phyloP scores from a whole-genome alignment of 2,329 filamentous ascomycete genomes.

The Cadophora luteo-olivacea region DNA sequence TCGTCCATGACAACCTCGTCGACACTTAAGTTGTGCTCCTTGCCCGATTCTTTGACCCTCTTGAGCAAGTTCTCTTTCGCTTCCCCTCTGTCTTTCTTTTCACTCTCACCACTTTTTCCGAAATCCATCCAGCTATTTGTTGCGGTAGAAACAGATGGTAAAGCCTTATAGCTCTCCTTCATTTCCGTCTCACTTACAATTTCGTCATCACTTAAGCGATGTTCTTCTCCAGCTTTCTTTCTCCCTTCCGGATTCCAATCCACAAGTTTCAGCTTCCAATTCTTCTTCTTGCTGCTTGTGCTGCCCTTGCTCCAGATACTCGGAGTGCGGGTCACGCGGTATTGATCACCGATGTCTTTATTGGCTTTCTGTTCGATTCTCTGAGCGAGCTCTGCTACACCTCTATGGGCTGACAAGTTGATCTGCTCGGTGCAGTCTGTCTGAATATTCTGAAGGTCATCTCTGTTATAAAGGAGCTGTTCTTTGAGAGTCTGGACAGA shows the following conservation, averaged over 20 bases:
- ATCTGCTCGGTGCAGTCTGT: slow-evolving; percentile 20
- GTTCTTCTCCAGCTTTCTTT: slow-evolving; percentile 14
- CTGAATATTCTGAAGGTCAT: slow-evolving; percentile 26
- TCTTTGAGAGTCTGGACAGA: slow-evolving; percentile 26
- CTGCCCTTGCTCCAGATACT: slow-evolving; percentile 1
- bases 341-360: background rate
- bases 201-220: slow-evolving; percentile 22
- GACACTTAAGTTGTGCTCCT: slow-evolving; percentile 15
- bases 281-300: slow-evolving; percentile 8
- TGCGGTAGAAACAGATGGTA: background rate
- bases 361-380: slow-evolving; percentile 2
- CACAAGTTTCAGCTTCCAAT: slow-evolving; percentile 24
- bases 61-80: background rate
- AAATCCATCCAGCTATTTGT: slow-evolving; percentile 4
- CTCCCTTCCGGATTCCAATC: slow-evolving; percentile 20
- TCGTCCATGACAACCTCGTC: slow-evolving; percentile 17
- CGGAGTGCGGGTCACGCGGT: background rate
- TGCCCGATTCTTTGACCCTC: background rate
- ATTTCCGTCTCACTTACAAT: background rate
- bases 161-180: slow-evolving; percentile 5
- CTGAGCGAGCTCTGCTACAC: slow-evolving; percentile 16
- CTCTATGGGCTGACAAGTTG: background rate
- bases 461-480: slow-evolving; percentile 28
- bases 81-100: background rate
- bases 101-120: background rate